These are phyloP conservation scores for Metschnikowia santaceciliae DNA, from an alignment of 805 yeast genomes.

Conservation along the genomic window DNA sequence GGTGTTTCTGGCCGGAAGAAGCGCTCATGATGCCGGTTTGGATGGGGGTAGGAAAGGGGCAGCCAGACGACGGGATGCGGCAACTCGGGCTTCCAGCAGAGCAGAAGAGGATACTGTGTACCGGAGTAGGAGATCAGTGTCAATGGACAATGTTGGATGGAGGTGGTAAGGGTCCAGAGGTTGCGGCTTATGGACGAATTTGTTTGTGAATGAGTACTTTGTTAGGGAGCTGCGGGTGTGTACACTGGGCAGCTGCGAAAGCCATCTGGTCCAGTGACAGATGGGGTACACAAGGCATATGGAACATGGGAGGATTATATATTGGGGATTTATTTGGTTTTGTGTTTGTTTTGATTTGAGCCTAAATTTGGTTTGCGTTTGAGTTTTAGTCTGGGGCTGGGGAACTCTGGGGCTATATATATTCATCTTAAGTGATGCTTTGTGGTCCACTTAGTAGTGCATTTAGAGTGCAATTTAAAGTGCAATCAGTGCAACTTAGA, in stretches of 20 bases:
- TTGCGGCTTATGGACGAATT: conserved; percentile 4
- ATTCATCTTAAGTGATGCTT: too few species aligned
- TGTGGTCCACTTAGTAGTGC: too few species aligned
- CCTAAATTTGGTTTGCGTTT: too few species aligned
- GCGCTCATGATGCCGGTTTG: conserved; percentile 1
- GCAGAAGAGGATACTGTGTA: not conserved
- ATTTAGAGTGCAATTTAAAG: too few species aligned
- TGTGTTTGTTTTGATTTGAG: too few species aligned
- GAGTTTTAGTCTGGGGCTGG: too few species aligned
- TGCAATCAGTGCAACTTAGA: too few species aligned
- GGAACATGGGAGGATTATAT: too few species aligned
- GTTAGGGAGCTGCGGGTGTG: conserved; percentile 5
- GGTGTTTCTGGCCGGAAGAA: conserved; percentile 1
- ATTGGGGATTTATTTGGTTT: too few species aligned
- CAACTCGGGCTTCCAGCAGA: conserved; percentile 1
- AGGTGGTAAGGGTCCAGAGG: not conserved
- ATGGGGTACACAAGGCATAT: not conserved
- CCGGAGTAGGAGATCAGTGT: not conserved
- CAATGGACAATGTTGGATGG: not conserved
- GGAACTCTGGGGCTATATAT: too few species aligned
- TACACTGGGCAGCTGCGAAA: not conserved
- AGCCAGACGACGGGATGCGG: not conserved
- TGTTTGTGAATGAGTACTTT: conserved; percentile 3
- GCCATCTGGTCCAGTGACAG: not conserved
- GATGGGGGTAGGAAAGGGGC: not conserved